Evolutionary conservation across 352 stramenopile genomes (phyloP), one percentile per base, ranked within the genome.

Genomic region (Halophytophthora polymorphica): DNA sequence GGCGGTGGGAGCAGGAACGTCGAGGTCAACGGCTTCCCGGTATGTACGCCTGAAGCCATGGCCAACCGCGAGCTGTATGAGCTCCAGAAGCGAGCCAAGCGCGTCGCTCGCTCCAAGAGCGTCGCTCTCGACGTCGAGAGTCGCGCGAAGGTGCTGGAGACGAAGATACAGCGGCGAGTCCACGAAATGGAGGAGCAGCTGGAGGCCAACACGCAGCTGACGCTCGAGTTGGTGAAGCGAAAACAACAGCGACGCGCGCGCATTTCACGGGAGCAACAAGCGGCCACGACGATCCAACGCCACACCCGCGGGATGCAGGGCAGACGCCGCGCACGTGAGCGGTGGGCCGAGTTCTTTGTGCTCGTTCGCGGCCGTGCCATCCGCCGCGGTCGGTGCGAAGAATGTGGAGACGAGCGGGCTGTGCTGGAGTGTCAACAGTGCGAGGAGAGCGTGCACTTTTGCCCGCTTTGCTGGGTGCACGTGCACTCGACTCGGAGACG

Each of bases 391-490:
- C 77, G 65, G 45, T 90, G 82, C 39, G 76, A 90, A 50, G 82
- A 92, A 43, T 90, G 82, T 49, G 77, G 72, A 15, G 73, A 85
- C n/a, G 54, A 81, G 25, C 66, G 59, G 22, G 82, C 82, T 15
- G 82, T 90, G 42, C 61, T 92, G 3, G 63, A 81, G 52, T 92
- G 78, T 41, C 43, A 68, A 8, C 61, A 88, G 49, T 92, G 82
- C 39, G 66, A 88, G 40, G 76, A 88, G 45, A 81, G 69, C 38
- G 15, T 71, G 12, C 78, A 85, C n/a, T 86, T 92, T 15, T 92
- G 78, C 50, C 78, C 78, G 2, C 36, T 66, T 5, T 92, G 78
- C 45, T 92, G 82, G 81, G 81, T 91, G 1, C 73, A 86, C 40
- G 77, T 87, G 12, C 81, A 89, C 45, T 67, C 70, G 18, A 90